Evolutionary conservation across 192 early-diverging fungal species (phyloP).

Genomic region (Coemansia sp.): DNA sequence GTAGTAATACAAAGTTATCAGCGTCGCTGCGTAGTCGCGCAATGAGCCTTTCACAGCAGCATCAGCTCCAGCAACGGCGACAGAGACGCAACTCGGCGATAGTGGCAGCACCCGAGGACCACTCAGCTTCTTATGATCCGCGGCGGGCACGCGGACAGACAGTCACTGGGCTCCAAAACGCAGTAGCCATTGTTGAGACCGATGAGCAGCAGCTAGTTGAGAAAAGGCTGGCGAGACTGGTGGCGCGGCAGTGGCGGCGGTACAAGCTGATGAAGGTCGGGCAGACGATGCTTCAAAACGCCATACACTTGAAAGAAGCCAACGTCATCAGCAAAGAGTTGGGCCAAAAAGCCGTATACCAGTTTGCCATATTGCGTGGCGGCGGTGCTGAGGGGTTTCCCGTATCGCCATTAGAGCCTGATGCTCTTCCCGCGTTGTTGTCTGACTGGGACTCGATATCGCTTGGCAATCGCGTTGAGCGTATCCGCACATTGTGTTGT

Average conservation of each 20-base stretch:
- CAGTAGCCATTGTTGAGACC: neutral
- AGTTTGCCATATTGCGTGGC: constrained; percentile 76
- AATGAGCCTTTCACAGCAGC: constrained; percentile 10
- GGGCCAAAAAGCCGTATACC: constrained; percentile 79
- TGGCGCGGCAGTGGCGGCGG: constrained; percentile 43
- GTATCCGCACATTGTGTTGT: constrained; percentile 18
- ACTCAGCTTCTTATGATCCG: neutral
- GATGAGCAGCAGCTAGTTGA: neutral
- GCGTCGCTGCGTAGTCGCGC: constrained; percentile 25
- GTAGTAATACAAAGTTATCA: neutral
- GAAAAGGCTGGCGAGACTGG: constrained; percentile 23
- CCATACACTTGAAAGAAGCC: constrained; percentile 82
- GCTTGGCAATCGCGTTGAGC: neutral
- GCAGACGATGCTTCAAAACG: constrained; percentile 69
- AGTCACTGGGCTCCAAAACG: constrained; percentile 8
- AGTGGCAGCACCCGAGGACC: constrained; percentile 10
- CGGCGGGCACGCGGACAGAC: constrained; percentile 37
- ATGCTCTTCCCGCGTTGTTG: constrained; percentile 45
- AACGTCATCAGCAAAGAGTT: constrained; percentile 88
- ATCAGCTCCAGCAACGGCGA: neutral
- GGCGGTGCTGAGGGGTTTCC: constrained; percentile 38
- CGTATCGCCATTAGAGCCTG: constrained; percentile 51
- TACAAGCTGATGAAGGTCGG: constrained; percentile 65
- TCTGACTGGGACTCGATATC: constrained; percentile 46
- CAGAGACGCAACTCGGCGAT: constrained; percentile 33